Evolutionary conservation across 768 basidiomycete genomes (phyloP), one percentile per base, ranked within the genome.

Genomic region (Boletus tylopilopsis): DNA sequence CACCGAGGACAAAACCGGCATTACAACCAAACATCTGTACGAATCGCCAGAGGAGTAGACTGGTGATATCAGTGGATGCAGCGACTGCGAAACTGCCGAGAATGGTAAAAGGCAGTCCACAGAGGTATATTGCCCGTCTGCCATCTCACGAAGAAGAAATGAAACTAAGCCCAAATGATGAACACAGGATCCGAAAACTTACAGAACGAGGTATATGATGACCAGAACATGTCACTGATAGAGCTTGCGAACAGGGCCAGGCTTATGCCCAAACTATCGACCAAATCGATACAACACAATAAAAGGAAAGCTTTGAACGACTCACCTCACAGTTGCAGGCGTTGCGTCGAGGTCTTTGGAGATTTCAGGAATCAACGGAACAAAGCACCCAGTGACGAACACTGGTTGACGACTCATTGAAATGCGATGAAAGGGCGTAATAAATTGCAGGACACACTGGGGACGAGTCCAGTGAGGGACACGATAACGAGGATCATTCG

Each of bases 361-460:
- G 38, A 93, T 81, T 42, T 85, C 77, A 0, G 87, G 86, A 47
- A 91, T 85, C 0, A 82, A 81, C 0, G 88, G 88, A 3, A 88
- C 74, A 62, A 91, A 89, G 1, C 79, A 79, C 0, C 80, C 83
- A 7, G 79, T 70, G 0, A 85, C 80, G 51, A 91, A 81, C 32
- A 85, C 88, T 91, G 47, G 1, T 39, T 15, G 27, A 56, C 15
- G 40, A 25, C 30, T 36, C 21, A 39, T 13, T 19, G 42, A 23
- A 27, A n/a, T 13, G 38, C 37, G 6, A 33, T 35, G 36, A 25
- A 22, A 19, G n/a, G n/a, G n/a, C n/a, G 30, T 15, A 2, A 34
- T n/a, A 7, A 35, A 30, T 42, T 37, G 32, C 10, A 49, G 35
- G 12, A 55, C 77, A 41, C 57, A 89, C 87, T 71, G 19, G 82